Evolutionary conservation across 2,329 filamentous ascomycete genomes (phyloP).

Genomic region (Cyanodermella asteris): DNA sequence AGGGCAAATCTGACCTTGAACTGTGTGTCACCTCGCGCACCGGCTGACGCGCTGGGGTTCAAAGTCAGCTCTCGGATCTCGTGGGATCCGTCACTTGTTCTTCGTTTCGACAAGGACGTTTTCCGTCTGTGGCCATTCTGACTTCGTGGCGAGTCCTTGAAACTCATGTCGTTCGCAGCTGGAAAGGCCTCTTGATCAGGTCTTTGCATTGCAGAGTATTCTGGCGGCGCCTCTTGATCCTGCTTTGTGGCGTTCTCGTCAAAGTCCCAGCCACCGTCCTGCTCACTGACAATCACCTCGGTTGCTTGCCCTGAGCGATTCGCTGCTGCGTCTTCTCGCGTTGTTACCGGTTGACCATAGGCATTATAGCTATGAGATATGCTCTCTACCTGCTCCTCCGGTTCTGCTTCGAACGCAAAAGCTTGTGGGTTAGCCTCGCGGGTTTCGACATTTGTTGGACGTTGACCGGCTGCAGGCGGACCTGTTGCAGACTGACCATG

Average conservation of each 20-base stretch:
- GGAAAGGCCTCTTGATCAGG: slow-evolving; percentile 82
- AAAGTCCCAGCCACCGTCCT: slow-evolving; percentile 75
- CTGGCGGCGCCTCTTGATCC: slow-evolving; percentile 17
- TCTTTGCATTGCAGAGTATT: slow-evolving; percentile 34
- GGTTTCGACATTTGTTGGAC: too few species aligned
- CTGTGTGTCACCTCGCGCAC: slow-evolving; percentile 41
- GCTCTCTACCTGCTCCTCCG: slow-evolving; percentile 35
- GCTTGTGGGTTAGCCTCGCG: too few species aligned
- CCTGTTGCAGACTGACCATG: too few species aligned
- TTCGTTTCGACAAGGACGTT: slow-evolving; percentile 52
- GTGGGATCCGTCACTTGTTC: slow-evolving; percentile 37
- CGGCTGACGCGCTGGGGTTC: slow-evolving; percentile 14
- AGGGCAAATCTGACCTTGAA: slow-evolving; percentile 90
- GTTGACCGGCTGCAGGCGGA: too few species aligned
- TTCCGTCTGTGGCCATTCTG: slow-evolving; percentile 52
- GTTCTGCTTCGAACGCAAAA: too few species aligned
- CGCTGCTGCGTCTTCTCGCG: slow-evolving; percentile 19
- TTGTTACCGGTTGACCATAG: slow-evolving; percentile 29
- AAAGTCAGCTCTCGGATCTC: slow-evolving; percentile 34
- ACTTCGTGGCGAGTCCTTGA: slow-evolving; percentile 55
- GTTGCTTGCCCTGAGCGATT: too few species aligned
- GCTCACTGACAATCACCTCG: slow-evolving; percentile 27
- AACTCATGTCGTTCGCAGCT: slow-evolving; percentile 49
- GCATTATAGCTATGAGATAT: slow-evolving; percentile 36
- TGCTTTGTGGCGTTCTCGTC: slow-evolving; percentile 36